Base-by-base conservation (phyloP, 2,329 filamentous ascomycete species). In the Apiospora koreana region DNA sequence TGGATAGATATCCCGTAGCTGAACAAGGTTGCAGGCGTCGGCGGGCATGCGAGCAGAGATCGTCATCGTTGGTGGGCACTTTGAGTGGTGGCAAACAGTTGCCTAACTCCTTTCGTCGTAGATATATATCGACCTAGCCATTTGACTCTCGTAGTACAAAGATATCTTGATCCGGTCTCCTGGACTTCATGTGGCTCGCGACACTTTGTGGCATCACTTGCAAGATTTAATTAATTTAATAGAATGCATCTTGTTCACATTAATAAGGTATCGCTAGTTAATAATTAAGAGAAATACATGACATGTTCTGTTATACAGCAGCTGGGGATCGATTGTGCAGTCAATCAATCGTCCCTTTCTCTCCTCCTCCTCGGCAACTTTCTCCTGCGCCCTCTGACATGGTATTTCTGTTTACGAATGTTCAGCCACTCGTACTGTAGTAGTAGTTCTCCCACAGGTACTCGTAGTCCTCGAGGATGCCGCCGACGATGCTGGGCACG, bases 361-460 rank as follows among this genome's bases (percentile, higher is more conserved):
- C 48, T 6, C 14, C 25, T 3, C 18, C 25, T 31, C 16, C 16
- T 10, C 9, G 50, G 25, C 28, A 14, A 43, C n/a, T 23, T 21
- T 4, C 25, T 31, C 8, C 3, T 35, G 35, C 14, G 16, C 50
- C 4, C 16, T 0, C 2, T 16, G 1, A 8, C 2, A 14, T 31
- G 5, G 6, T 31, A 14, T 18, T 16, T n/a, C 23, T 4, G 8
- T 2, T n/a, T n/a, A n/a, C n/a, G n/a, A n/a, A n/a, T n/a, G n/a
- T n/a, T n/a, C 21, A 62, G 6, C 66, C 66, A 18, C 66, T 68
- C 1, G 88, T 89, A 80, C 87, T 89, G 81, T 98, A 99, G 82
- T 98, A 97, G 81, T 98, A 98, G 76, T 97, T 95, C 82, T 98
- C 94, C 96, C 96, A 99, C 42, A 99, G 86, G 80, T 97, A 98